Evolutionary conservation across 2,329 filamentous ascomycete genomes (phyloP).

Genomic region (Stagonosporopsis chrysanthemi): DNA sequence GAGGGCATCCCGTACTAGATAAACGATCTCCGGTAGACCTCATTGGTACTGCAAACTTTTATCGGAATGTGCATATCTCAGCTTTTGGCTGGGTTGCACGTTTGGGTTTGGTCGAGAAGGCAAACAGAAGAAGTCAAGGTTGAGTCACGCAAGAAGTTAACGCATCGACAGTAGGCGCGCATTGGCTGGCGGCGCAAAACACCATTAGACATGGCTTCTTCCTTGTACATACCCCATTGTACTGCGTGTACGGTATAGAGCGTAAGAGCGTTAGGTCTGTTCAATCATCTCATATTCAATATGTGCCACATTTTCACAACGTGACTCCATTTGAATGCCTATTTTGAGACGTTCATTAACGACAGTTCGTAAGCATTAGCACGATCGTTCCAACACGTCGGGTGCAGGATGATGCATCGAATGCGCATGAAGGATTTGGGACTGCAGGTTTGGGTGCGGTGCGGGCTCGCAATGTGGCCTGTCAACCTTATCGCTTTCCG

Average conservation of each 20-base stretch:
- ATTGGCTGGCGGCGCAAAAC: constrained; percentile 6
- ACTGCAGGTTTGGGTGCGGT: background rate
- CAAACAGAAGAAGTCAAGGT: constrained; percentile 5
- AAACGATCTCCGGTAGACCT: background rate
- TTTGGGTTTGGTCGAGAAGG: constrained; percentile 16
- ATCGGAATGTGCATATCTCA: constrained; percentile 12
- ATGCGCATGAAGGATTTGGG: background rate
- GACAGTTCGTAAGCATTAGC: background rate
- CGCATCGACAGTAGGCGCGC: constrained; percentile 6
- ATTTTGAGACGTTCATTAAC: background rate
- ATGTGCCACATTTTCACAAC: background rate
- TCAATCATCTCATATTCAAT: constrained; percentile 7
- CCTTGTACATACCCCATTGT: constrained; percentile 22
- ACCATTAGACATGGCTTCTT: constrained; percentile 15
- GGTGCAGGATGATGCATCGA: background rate
- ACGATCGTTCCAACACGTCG: background rate
- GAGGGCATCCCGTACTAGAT: constrained; percentile 74
- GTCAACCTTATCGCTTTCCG: background rate
- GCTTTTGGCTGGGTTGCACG: background rate
- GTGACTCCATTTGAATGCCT: background rate
- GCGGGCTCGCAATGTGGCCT: background rate
- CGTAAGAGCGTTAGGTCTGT: constrained; percentile 9
- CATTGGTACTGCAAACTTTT: background rate
- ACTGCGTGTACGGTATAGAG: constrained; percentile 19
- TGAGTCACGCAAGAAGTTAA: constrained; percentile 6